These are phyloP conservation scores for Dissophora ornata DNA, from an alignment of 192 early-diverging fungal genomes.

Conservation along the genomic window DNA sequence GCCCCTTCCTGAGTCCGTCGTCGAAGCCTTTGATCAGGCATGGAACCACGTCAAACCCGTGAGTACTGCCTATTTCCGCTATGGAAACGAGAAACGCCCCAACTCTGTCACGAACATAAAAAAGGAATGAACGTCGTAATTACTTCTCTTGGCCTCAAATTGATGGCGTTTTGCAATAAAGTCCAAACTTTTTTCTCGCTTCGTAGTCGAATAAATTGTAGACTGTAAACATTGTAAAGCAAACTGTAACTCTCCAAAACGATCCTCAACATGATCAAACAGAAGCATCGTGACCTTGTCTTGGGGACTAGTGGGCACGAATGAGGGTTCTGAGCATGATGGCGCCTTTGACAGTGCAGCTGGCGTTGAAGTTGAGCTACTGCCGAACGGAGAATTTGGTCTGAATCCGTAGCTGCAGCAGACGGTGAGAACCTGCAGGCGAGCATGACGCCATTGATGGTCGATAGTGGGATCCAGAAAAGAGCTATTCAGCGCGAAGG, in stretches of 20 bases:
- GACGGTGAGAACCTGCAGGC: slow-evolving; percentile 9
- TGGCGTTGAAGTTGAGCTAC: slow-evolving; percentile 32
- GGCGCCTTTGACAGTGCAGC: neutral
- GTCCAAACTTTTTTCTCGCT: neutral
- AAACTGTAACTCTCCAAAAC: slow-evolving; percentile 84
- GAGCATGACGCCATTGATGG: slow-evolving; percentile 33
- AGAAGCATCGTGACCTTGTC: slow-evolving; percentile 64
- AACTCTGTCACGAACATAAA: no score
- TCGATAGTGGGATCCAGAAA: no score
- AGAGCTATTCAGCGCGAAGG: no score
- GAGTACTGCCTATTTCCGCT: no score
- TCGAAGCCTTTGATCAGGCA: slow-evolving; percentile 65
- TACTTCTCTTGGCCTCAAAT: no score
- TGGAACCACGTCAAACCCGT: slow-evolving; percentile 58
- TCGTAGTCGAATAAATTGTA: slow-evolving; percentile 82
- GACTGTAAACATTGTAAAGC: slow-evolving; percentile 81
- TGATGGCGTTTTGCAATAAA: no score
- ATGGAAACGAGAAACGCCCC: no score
- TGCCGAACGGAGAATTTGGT: slow-evolving; percentile 44
- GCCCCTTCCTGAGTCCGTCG: slow-evolving; percentile 59
- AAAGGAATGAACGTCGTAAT: no score
- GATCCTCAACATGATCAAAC: slow-evolving; percentile 79
- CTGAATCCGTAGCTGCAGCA: slow-evolving; percentile 17
- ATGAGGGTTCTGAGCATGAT: neutral
- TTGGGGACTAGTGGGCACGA: slow-evolving; percentile 43